phyloP scores from a whole-genome alignment of 2,329 filamentous ascomycete genomes.

The Botrytis deweyae region DNA sequence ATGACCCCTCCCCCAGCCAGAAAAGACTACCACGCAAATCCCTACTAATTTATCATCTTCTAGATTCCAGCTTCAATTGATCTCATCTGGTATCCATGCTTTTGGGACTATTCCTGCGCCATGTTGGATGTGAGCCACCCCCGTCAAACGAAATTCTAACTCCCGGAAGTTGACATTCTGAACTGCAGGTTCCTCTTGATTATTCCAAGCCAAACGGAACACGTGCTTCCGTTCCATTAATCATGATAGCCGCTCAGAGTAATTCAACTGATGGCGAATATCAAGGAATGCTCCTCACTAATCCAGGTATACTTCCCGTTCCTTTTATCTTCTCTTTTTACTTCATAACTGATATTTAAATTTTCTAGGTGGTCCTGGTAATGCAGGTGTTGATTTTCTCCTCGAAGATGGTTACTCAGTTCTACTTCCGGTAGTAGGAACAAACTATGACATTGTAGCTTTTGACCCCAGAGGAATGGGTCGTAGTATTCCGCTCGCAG shows the following conservation, averaged over 20 bases:
- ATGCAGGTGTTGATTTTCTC: conserved; percentile 24
- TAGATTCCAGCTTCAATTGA: conserved; percentile 22
- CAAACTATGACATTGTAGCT: conserved; percentile 50
- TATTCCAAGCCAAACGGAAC: conserved; percentile 20
- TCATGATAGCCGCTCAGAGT: conserved; percentile 24
- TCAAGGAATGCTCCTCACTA: conserved; percentile 27
- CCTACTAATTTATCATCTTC: conserved; percentile 11
- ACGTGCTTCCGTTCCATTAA: conserved; percentile 24
- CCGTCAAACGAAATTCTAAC: neutral
- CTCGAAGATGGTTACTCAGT: conserved; percentile 32
- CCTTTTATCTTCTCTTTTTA: neutral
- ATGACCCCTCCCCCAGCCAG: neutral
- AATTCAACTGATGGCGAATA: conserved; percentile 18
- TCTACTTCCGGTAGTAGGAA: conserved; percentile 46
- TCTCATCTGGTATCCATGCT: conserved; percentile 25
- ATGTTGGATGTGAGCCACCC: conserved; percentile 20
- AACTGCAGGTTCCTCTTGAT: conserved; percentile 28
- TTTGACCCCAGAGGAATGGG: conserved; percentile 50
- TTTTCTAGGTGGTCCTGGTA: conserved; percentile 5
- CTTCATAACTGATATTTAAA: neutral
- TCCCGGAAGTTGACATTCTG: neutral
- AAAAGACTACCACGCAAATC: neutral
- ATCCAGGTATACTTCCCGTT: conserved; percentile 12
- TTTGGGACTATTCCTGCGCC: conserved; percentile 20
- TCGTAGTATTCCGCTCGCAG: conserved; percentile 24